Evolutionary conservation across 129 eudicot genomes (phyloP).

Genomic region (Centella asiatica): DNA sequence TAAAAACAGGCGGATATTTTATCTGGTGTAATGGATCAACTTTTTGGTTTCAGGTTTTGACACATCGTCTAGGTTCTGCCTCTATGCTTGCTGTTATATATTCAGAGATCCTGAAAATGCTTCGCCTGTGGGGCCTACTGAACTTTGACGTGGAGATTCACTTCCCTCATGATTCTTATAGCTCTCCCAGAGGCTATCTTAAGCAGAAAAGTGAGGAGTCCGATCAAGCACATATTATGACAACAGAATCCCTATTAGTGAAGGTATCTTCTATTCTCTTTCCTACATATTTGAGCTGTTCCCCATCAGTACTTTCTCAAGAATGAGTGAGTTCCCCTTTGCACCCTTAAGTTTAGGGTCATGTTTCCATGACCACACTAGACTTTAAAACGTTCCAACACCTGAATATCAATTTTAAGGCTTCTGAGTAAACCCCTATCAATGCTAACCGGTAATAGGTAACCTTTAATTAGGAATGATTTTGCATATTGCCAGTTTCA

Average conservation of each 20-base stretch:
- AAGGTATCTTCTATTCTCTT: constrained; percentile 45
- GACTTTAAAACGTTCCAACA: too few relatives aligned
- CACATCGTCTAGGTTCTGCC: constrained; percentile 80
- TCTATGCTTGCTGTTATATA: constrained; percentile 71
- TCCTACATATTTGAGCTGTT: too few relatives aligned
- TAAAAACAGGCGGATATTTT: not conserved
- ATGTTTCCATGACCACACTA: too few relatives aligned
- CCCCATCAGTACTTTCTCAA: too few relatives aligned
- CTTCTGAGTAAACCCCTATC: too few relatives aligned
- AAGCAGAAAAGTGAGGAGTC: constrained; percentile 62
- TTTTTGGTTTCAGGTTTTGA: constrained; percentile 51
- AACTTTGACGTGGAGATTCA: constrained; percentile 69
- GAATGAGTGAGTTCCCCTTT: too few relatives aligned
- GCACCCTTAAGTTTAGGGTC: too few relatives aligned
- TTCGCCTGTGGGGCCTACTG: constrained; percentile 59
- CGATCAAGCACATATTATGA: constrained; percentile 60
- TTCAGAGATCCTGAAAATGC: constrained; percentile 70
- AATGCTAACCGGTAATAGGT: too few relatives aligned
- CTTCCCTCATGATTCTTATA: constrained; percentile 50
- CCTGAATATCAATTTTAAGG: too few relatives aligned
- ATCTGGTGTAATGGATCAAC: constrained; percentile 6
- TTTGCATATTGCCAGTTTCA: too few relatives aligned
- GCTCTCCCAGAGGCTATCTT: constrained; percentile 70
- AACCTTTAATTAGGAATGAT: too few relatives aligned
- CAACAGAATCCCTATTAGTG: constrained; percentile 57